A percentile compares a stretch with the other conserved stretches of the same genome.
Evolutionary conservation across 768 basidiomycete species (phyloP).

Genomic region (Bullera alba): DNA sequence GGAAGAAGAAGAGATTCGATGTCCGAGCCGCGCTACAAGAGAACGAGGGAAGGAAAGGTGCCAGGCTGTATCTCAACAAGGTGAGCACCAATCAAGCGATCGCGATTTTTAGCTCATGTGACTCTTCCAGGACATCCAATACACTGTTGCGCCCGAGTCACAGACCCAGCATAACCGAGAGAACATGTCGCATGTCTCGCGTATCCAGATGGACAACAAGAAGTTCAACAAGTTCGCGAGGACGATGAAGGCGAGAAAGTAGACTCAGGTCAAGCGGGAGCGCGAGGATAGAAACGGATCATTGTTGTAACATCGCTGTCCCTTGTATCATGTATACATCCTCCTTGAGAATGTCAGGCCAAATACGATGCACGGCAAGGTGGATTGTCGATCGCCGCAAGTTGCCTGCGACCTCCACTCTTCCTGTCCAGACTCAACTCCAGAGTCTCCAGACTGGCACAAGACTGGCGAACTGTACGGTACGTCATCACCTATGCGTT

Average conservation of each 20-base stretch:
- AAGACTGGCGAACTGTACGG: too few relatives aligned
- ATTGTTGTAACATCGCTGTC: too few relatives aligned
- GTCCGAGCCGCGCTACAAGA: conserved; percentile 21
- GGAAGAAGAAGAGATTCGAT: conserved; percentile 26
- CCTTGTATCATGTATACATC: too few relatives aligned
- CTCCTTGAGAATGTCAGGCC: too few relatives aligned
- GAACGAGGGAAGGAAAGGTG: conserved; percentile 34
- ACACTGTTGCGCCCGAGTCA: conserved; percentile 30
- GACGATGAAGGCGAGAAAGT: conserved; percentile 19
- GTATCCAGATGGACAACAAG: conserved; percentile 31
- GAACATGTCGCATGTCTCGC: conserved; percentile 22
- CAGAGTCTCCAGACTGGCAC: too few relatives aligned
- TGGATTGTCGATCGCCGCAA: too few relatives aligned
- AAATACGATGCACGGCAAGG: too few relatives aligned
- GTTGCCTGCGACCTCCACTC: too few relatives aligned
- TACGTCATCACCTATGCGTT: too few relatives aligned
- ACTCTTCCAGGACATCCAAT: conserved; percentile 28
- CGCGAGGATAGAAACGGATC: too few relatives aligned
- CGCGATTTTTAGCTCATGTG: neutral
- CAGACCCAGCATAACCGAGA: conserved; percentile 23
- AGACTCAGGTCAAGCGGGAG: too few relatives aligned
- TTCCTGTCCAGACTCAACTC: too few relatives aligned
- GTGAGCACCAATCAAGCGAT: neutral
- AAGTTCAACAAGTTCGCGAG: conserved; percentile 40
- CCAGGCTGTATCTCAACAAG: conserved; percentile 19